Evolutionary conservation across 345 rosid species (phyloP), one percentile per base, ranked within the genome.

Genomic region (Euphorbia tirucalli): DNA sequence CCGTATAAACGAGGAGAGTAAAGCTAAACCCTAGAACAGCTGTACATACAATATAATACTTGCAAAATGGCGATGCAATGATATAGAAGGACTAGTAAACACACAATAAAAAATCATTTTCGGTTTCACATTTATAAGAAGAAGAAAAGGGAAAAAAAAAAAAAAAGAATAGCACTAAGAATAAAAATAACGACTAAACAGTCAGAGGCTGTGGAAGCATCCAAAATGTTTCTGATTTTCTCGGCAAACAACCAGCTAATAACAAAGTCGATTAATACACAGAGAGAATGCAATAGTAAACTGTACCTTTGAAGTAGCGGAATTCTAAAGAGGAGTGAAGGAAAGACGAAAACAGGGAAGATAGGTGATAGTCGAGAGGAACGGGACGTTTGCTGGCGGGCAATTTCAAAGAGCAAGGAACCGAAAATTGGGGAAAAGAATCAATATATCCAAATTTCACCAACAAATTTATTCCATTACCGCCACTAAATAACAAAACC

Each of bases 381-480:
- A 19, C 1, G 25, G 48, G 7, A 21, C 3, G 8, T 62, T 37
- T 11, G 48, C 44, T 37, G 66, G 66, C 66, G 66, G 66, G 66
- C 25, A 35, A 62, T 62, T 62, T 62, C 66, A 62, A 62, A 62
- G 66, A 62, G 46, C 4, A 2, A 7, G 22, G 46, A 62, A 35
- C 15, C 25, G 3, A 39, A n/a, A 39, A 31, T 62, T 7, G 22
- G 44, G 44, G 6, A 31, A 62, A 43, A n/a, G n/a, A n/a, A n/a
- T n/a, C n/a, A n/a, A n/a, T n/a, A n/a, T n/a, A n/a, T n/a, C n/a
- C n/a, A n/a, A n/a, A n/a, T n/a, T n/a, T n/a, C n/a, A n/a, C n/a
- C n/a, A n/a, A n/a, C n/a, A n/a, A n/a, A n/a, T n/a, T n/a, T n/a
- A n/a, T n/a, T n/a, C n/a, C n/a, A n/a, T n/a, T n/a, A n/a, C n/a